Conservation (phyloP, 352 stramenopile species). For the Phytophthora tentaculata region DNA sequence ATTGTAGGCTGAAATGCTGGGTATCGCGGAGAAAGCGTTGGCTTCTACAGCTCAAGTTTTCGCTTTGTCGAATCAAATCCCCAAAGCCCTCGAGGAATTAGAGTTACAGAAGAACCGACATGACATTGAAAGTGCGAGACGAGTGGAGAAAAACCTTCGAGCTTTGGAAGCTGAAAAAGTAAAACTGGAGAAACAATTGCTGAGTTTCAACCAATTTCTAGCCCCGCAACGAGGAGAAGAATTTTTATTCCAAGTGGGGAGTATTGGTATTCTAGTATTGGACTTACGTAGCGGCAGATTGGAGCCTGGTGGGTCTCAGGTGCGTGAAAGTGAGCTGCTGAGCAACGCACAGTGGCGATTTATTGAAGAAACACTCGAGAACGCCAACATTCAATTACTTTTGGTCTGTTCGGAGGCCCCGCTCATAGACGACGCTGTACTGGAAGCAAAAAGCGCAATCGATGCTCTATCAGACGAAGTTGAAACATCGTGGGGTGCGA, state of each 20-base stretch:
- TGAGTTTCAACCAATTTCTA: slow-evolving; percentile 70
- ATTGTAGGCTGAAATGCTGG: slow-evolving; percentile 32
- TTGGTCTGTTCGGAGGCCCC: slow-evolving; percentile 63
- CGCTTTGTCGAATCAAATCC: slow-evolving; percentile 49
- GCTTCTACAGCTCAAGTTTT: slow-evolving; percentile 54
- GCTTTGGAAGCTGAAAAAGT: slow-evolving; percentile 57
- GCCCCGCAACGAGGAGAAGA: slow-evolving; percentile 70
- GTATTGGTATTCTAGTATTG: slow-evolving; percentile 62
- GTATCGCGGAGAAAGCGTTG: slow-evolving; percentile 58
- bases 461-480: slow-evolving; percentile 16
- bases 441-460: not conserved
- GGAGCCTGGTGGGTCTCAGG: slow-evolving; percentile 63
- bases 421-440: slow-evolving; percentile 41
- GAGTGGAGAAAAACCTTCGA: slow-evolving; percentile 64
- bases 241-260: slow-evolving; percentile 49
- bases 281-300: slow-evolving; percentile 66
- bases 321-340: slow-evolving; percentile 58
- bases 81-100: slow-evolving; percentile 41
- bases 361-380: slow-evolving; percentile 52
- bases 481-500: slow-evolving; percentile 50
- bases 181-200: slow-evolving; percentile 55
- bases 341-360: slow-evolving; percentile 70
- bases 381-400: slow-evolving; percentile 37
- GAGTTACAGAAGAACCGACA: slow-evolving; percentile 69
- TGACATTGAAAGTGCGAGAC: slow-evolving; percentile 66